Percentiles rank a stretch among this genome's conserved stretches.
Conservation (phyloP, 805 yeast genomes). For the Saturnispora kantuleensis region DNA sequence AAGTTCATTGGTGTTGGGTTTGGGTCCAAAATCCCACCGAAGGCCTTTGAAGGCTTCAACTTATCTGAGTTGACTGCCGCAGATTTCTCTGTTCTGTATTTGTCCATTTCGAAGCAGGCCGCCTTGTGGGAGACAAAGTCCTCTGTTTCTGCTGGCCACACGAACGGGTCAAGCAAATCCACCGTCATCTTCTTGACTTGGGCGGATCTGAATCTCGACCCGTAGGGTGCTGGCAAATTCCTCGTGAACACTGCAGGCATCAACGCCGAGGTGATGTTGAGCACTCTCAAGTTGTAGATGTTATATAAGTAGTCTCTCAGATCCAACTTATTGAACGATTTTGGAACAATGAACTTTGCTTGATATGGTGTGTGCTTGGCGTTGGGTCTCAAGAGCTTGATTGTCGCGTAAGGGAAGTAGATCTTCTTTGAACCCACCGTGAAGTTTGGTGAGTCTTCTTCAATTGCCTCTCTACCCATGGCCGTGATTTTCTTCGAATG, state of each 20-base stretch:
- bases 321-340: constrained; percentile 87
- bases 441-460: constrained; percentile 68
- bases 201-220: constrained; percentile 65
- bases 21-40: constrained; percentile 54
- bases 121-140: constrained; percentile 25
- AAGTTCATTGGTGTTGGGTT: constrained; percentile 57
- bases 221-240: constrained; percentile 38
- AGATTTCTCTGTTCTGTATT: constrained; percentile 41
- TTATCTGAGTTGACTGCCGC: constrained; percentile 55
- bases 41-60: constrained; percentile 57
- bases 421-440: constrained; percentile 64
- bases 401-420: constrained; percentile 78
- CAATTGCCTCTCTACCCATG: constrained; percentile 37
- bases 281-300: constrained; percentile 81
- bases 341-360: constrained; percentile 92
- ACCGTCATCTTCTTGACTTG: constrained; percentile 94
- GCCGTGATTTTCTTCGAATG: constrained; percentile 23
- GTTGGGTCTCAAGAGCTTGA: constrained; percentile 75
- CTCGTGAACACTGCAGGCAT: constrained; percentile 62
- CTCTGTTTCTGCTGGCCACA: constrained; percentile 72
- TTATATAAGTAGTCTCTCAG: constrained; percentile 88
- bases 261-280: constrained; percentile 79
- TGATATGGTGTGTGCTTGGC: constrained; percentile 97
- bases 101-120: constrained; percentile 36
- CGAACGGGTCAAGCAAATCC: constrained; percentile 90